These are phyloP conservation scores for Coemansia sp. DNA, from an alignment of 192 early-diverging fungal species.

Conservation along the genomic window DNA sequence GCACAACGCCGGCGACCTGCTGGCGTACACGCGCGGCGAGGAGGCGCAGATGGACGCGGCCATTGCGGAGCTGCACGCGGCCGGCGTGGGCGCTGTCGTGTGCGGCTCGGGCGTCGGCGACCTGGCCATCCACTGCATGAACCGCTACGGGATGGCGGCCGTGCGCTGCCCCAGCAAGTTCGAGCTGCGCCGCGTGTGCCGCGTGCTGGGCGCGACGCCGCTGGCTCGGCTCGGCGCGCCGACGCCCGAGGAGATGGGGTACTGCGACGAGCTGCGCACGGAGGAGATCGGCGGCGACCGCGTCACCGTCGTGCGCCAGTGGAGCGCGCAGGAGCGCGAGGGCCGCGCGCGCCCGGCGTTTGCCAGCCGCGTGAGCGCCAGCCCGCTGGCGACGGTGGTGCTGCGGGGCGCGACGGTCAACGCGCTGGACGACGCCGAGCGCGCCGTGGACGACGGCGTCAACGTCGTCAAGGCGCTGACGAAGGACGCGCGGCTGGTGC, in stretches of 20 bases:
- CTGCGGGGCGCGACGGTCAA: constrained; percentile 95
- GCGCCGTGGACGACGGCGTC: constrained; percentile 96
- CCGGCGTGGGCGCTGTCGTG: constrained; percentile 90
- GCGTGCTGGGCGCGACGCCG: constrained; percentile 88
- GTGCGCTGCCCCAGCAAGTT: constrained; percentile 94
- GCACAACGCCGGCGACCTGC: constrained; percentile 94
- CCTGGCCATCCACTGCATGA: constrained; percentile 91
- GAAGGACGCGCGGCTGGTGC: constrained; percentile 78
- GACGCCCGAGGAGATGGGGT: constrained; percentile 95
- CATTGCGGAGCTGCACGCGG: constrained; percentile 85
- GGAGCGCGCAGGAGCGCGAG: constrained; percentile 16
- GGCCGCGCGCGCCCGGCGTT: constrained; percentile 55
- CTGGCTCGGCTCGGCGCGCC: constrained; percentile 91
- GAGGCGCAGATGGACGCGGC: constrained; percentile 84
- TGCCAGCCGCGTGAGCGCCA: constrained; percentile 59
- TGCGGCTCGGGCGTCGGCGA: constrained; percentile 89
- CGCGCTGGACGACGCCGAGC: constrained; percentile 93
- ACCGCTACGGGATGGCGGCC: constrained; percentile 86
- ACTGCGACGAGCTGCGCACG: constrained; percentile 93
- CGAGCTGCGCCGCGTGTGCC: constrained; percentile 91
- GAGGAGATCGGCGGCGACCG: constrained; percentile 97
- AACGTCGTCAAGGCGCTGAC: constrained; percentile 92
- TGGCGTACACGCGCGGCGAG: constrained; percentile 94
- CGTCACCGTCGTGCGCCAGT: constrained; percentile 96
- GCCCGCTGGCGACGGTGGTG: constrained; percentile 92